These are phyloP conservation scores for Phaeomoniella chlamydospora DNA, from an alignment of 2,329 filamentous ascomycete species.

Conservation along the genomic window DNA sequence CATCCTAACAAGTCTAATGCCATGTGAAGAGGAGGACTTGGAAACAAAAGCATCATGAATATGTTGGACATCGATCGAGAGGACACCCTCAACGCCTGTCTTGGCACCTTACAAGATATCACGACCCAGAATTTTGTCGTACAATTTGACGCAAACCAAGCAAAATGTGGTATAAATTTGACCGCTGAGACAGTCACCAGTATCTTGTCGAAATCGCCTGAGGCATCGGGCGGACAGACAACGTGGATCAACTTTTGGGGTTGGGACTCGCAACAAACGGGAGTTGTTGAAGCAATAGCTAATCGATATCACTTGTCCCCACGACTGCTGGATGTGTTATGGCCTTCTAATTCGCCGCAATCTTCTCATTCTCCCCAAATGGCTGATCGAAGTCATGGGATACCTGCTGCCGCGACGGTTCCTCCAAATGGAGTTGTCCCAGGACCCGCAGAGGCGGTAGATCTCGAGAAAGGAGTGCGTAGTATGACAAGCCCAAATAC, in stretches of 20 bases:
- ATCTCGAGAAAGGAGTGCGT: constrained; percentile 17
- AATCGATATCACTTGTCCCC: constrained; percentile 17
- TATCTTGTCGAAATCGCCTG: constrained; percentile 3
- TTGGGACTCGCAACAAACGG: constrained; percentile 3
- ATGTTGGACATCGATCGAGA: constrained; percentile 25
- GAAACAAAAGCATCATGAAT: no score
- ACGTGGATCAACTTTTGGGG: constrained; percentile 10
- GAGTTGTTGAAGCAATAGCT: constrained; percentile 5
- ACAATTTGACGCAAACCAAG: constrained; percentile 27
- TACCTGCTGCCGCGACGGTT: neutral
- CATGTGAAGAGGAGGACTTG: no score
- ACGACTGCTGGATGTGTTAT: constrained; percentile 19
- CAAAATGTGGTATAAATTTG: constrained; percentile 23
- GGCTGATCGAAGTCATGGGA: constrained; percentile 2
- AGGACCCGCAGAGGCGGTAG: constrained; percentile 9
- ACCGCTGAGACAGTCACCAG: constrained; percentile 2
- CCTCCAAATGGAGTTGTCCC: no score
- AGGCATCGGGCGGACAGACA: constrained; percentile 1
- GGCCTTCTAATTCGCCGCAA: constrained; percentile 5
- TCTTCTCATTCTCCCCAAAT: constrained; percentile 3
- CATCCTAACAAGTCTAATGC: no score
- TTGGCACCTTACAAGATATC: constrained; percentile 14
- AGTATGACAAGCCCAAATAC: constrained; percentile 12
- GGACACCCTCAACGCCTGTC: constrained; percentile 15
- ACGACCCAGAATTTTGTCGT: constrained; percentile 24